A percentile compares a stretch with the other conserved stretches of the same genome.
Evolutionary conservation across 2,329 filamentous ascomycete genomes (phyloP).

Genomic region (Capronia americana): DNA sequence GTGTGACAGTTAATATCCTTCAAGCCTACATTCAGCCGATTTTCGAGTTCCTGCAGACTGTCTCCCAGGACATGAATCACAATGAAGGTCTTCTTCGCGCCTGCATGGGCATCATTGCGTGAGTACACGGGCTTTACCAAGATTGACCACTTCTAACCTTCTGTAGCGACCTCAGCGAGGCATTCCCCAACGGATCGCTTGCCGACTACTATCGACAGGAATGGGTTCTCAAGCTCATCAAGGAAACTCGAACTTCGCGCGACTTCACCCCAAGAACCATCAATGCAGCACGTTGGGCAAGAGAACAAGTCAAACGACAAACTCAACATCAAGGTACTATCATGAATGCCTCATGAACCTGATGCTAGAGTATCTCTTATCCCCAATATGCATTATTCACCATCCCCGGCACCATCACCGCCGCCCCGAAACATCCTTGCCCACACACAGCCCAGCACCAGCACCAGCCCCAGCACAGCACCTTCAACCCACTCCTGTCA

Average conservation of each 20-base stretch:
- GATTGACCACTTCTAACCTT: constrained; percentile 46
- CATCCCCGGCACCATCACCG: constrained; percentile 30
- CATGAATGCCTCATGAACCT: constrained; percentile 40
- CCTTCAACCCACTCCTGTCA: constrained; percentile 31
- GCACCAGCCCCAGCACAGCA: constrained; percentile 31
- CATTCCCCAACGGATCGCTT: constrained; percentile 90
- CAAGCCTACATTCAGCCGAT: constrained; percentile 82
- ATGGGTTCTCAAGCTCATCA: constrained; percentile 87
- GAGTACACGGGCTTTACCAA: constrained; percentile 55
- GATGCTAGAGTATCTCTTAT: constrained; percentile 30
- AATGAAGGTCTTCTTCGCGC: constrained; percentile 91
- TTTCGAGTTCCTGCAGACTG: constrained; percentile 82
- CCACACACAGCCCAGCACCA: constrained; percentile 30
- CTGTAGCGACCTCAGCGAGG: constrained; percentile 84
- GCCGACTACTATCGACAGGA: constrained; percentile 84
- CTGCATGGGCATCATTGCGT: constrained; percentile 98
- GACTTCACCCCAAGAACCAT: constrained; percentile 85
- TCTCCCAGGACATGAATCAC: constrained; percentile 82
- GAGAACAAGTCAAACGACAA: constrained; percentile 96
- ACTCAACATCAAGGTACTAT: constrained; percentile 41
- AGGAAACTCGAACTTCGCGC: constrained; percentile 87
- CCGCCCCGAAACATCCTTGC: constrained; percentile 27
- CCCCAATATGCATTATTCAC: constrained; percentile 31
- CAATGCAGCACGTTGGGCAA: constrained; percentile 94
- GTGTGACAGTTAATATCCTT: constrained; percentile 54